A percentile compares a stretch with the other conserved stretches of the same genome.
These are phyloP conservation scores for Saccharomycopsis babjevae DNA, from an alignment of 805 yeast genomes.

Conservation along the genomic window DNA sequence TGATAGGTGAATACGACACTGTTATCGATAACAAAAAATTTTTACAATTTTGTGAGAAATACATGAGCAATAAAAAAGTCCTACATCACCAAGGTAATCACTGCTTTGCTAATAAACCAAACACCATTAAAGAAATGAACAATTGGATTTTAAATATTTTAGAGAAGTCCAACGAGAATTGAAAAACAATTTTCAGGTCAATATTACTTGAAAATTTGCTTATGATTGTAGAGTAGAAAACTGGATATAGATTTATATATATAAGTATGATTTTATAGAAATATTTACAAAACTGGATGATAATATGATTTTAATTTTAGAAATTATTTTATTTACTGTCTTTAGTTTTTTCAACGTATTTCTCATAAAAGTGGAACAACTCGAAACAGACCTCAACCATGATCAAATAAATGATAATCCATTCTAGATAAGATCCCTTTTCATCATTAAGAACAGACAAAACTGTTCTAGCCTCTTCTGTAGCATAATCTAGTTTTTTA, in stretches of 20 bases:
- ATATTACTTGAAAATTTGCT: not conserved
- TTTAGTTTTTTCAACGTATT: not conserved
- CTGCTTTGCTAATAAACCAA: conserved; percentile 83
- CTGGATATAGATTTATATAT: not conserved
- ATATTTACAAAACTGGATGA: not conserved
- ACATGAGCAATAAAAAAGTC: conserved; percentile 30
- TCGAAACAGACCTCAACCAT: conserved; percentile 82
- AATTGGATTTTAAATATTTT: conserved; percentile 1
- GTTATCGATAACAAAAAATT: conserved; percentile 71
- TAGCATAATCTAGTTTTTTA: conserved; percentile 79
- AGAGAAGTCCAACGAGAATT: not conserved
- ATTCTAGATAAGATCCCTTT: conserved; percentile 67
- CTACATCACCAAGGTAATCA: conserved; percentile 93
- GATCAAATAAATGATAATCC: conserved; percentile 79
- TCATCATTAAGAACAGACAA: conserved; percentile 66
- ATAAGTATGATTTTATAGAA: not conserved
- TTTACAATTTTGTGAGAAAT: conserved; percentile 43
- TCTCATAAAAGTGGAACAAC: conserved; percentile 59
- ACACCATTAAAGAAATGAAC: conserved; percentile 18
- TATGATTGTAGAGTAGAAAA: not conserved
- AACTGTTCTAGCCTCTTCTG: conserved; percentile 77
- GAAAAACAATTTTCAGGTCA: not conserved
- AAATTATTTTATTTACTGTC: not conserved
- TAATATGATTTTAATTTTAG: not conserved
- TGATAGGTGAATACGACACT: conserved; percentile 79